Evolutionary conservation across 83 land plant genomes (phyloP), one percentile per base, ranked within the genome.

Genomic region (Isoetes engelmannii): DNA sequence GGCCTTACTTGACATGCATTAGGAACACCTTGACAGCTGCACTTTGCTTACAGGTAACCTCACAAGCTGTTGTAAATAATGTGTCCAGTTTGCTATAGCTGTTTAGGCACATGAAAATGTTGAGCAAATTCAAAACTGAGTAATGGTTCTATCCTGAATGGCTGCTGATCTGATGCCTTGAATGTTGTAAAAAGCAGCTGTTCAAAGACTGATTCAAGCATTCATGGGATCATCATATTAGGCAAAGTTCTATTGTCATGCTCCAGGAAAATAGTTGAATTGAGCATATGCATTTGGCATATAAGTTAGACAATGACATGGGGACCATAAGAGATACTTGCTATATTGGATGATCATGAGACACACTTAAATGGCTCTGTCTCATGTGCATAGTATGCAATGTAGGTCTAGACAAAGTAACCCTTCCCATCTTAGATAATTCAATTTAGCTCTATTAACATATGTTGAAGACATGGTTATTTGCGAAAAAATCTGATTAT

Each of bases 1-100:
- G 96, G 53, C 72, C 82, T 56, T 90, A 90, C 68, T 67, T 87
- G 75, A 83, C 96, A 18, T 90, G 92, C 71, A 87, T 90, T 55
- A 68, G 96, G 46, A 90, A 90, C 73, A 87, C 95, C 18, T 77
- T 90, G 15, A 87, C 90, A 20, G 95, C 95, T 15, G 92, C 95
- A 17, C 81, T 90, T 89, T 87, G 95, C 47, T 66, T 90, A 6
- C 95, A 90, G 85, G 95, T 90, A 57, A 4, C 18, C 51, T 68
- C 46, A 0, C 9, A 12, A 17, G 15, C 67, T 65, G 3, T 9
- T 9, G 7, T 17, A n/a, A 53, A 3, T 53, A 15, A 53, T 53
- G 55, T 53, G 2, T 28, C 37, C 37, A 28, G 37, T 28, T 28
- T 28, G 37, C 37, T 28, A 28, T 28, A 28, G 37, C 37, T 28